phyloP scores from a whole-genome alignment of 2,329 filamentous ascomycete genomes.

The Berkeleyomyces rouxiae region DNA sequence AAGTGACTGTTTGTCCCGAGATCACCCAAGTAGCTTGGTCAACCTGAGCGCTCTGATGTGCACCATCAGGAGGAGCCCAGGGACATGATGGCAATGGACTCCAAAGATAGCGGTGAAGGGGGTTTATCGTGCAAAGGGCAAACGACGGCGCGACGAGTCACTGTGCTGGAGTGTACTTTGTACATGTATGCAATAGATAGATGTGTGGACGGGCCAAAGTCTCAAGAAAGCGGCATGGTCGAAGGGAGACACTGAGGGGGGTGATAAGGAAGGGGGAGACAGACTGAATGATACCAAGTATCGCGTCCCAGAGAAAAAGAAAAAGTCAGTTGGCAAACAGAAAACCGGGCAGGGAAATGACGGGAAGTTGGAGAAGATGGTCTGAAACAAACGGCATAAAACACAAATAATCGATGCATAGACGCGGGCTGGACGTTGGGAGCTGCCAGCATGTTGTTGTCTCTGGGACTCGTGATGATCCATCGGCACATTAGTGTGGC shows the following conservation, averaged over 20 bases:
- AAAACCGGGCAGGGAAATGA: background rate
- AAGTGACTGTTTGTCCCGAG: background rate
- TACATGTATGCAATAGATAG: background rate
- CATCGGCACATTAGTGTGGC: no score
- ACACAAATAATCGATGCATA: background rate
- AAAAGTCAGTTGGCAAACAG: background rate
- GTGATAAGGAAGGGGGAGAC: background rate
- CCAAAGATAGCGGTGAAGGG: background rate
- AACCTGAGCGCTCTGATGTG: background rate
- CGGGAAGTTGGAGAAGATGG: background rate
- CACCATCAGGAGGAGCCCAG: background rate
- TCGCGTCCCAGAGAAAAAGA: background rate
- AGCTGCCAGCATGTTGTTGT: no score
- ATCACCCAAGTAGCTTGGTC: background rate
- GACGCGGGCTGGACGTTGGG: no score
- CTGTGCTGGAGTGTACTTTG: background rate
- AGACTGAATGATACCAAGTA: background rate
- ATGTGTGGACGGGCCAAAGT: background rate
- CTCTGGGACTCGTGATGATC: no score
- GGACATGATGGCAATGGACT: background rate
- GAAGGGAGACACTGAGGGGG: background rate
- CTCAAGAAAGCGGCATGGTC: background rate
- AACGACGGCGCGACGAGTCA: no score
- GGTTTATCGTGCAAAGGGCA: no score
- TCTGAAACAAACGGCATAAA: background rate